phyloP scores from a whole-genome alignment of 2,329 filamentous ascomycete genomes.

The Penicillium sp. region DNA sequence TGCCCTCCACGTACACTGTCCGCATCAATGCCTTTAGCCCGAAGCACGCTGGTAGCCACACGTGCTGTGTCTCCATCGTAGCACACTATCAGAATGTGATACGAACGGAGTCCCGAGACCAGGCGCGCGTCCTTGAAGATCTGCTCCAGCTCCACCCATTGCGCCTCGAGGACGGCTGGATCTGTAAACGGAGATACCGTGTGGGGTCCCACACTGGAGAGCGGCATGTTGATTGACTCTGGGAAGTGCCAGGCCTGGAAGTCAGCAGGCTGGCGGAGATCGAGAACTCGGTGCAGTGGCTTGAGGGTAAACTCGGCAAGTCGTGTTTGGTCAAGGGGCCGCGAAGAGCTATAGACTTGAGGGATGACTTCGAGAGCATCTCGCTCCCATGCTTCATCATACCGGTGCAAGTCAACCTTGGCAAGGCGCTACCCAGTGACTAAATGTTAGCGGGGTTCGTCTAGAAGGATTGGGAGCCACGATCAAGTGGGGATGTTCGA shows the following conservation, averaged over 20 bases:
- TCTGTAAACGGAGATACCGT: conserved; percentile 52
- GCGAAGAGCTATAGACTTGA: conserved; percentile 37
- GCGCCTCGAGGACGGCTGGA: conserved; percentile 42
- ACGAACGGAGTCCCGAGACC: conserved; percentile 27
- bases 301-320: conserved; percentile 27
- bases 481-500: neutral
- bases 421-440: conserved; percentile 43
- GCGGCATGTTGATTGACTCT: conserved; percentile 48
- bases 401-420: conserved; percentile 56
- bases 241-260: conserved; percentile 49
- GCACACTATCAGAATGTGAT: conserved; percentile 52
- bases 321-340: conserved; percentile 20
- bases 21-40: conserved; percentile 52
- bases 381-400: conserved; percentile 59
- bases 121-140: conserved; percentile 38
- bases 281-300: conserved; percentile 43
- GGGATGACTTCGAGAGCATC: conserved; percentile 44
- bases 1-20: conserved; percentile 51
- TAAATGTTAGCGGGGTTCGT: neutral
- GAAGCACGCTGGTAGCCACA: conserved; percentile 56
- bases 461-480: neutral
- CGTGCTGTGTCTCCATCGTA: conserved; percentile 58
- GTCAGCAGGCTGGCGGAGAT: conserved; percentile 48
- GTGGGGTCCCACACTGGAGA: conserved; percentile 36
- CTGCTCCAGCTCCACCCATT: conserved; percentile 53